These are phyloP conservation scores for Neophaeococcomyces aloes DNA, from an alignment of 2,329 filamentous ascomycete genomes.

Conservation along the genomic window DNA sequence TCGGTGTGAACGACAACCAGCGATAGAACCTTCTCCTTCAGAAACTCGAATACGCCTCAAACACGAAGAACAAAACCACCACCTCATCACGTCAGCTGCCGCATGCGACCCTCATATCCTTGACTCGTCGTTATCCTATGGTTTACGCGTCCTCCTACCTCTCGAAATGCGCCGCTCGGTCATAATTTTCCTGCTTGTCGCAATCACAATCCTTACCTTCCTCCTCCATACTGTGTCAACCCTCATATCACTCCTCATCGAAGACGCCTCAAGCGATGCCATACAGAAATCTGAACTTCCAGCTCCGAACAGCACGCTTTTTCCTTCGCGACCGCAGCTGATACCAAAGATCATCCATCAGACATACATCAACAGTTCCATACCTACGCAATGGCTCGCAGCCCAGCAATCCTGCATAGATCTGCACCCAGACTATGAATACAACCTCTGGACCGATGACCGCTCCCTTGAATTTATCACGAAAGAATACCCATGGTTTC, in stretches of 20 bases:
- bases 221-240: conserved; percentile 60
- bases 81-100: no score
- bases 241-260: conserved; percentile 57
- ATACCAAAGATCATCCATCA: conserved; percentile 72
- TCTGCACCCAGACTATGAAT: conserved; percentile 61
- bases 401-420: conserved; percentile 58
- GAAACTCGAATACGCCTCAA: no score
- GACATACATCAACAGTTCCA: conserved; percentile 60
- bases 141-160: neutral
- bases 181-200: conserved; percentile 54
- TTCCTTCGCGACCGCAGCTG: conserved; percentile 47
- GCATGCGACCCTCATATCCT: no score
- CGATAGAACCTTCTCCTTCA: no score
- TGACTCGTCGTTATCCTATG: no score
- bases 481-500: conserved; percentile 65
- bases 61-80: no score
- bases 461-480: conserved; percentile 61
- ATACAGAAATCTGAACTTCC: conserved; percentile 58
- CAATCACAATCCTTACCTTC: conserved; percentile 52
- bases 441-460: conserved; percentile 68
- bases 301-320: conserved; percentile 50
- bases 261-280: conserved; percentile 56
- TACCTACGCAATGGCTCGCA: conserved; percentile 55
- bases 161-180: conserved; percentile 50
- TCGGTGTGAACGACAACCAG: no score